A percentile compares a stretch with the other conserved stretches of the same genome.
Conservation (phyloP, 2,329 filamentous ascomycete genomes). For the Trichoderma breve region DNA sequence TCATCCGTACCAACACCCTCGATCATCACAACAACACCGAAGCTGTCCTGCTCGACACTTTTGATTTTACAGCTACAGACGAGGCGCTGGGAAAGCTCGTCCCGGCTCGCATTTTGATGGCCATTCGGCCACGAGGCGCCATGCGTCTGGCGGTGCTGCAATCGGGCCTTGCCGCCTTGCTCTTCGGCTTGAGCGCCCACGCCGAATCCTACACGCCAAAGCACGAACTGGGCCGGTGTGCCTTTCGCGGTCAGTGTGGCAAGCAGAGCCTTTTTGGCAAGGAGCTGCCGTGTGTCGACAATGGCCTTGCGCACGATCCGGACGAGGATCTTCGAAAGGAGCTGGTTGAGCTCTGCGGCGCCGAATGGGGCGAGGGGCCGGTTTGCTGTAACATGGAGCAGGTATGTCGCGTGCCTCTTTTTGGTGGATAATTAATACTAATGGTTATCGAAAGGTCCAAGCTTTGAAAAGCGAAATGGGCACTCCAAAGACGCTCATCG, state of each 20-base stretch:
- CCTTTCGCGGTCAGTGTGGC: conserved; percentile 87
- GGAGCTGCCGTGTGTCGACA: conserved; percentile 89
- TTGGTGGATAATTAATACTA: background rate
- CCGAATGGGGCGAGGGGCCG: conserved; percentile 77
- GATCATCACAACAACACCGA: background rate
- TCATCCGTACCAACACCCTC: conserved; percentile 1
- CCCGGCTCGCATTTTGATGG: background rate
- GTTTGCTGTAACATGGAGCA: conserved; percentile 85
- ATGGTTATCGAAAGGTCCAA: conserved; percentile 56
- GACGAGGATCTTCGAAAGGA: conserved; percentile 69
- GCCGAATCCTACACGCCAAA: conserved; percentile 50
- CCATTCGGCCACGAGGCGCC: conserved; percentile 10
- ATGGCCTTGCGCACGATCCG: conserved; percentile 74
- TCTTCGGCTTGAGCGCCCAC: conserved; percentile 29
- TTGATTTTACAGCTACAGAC: background rate
- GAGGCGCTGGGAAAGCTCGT: conserved; percentile 4
- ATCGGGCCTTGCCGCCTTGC: conserved; percentile 33
- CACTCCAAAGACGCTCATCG: conserved; percentile 83
- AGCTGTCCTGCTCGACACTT: background rate
- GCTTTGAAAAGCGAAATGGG: conserved; percentile 80
- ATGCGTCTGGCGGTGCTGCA: conserved; percentile 25
- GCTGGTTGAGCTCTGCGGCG: conserved; percentile 80
- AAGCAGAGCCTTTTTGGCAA: conserved; percentile 87
- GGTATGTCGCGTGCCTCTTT: conserved; percentile 43
- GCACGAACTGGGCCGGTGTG: conserved; percentile 85